Evolutionary conservation across 1,139 yeast genomes (phyloP).

Genomic region (Debaryomyces udenii): DNA sequence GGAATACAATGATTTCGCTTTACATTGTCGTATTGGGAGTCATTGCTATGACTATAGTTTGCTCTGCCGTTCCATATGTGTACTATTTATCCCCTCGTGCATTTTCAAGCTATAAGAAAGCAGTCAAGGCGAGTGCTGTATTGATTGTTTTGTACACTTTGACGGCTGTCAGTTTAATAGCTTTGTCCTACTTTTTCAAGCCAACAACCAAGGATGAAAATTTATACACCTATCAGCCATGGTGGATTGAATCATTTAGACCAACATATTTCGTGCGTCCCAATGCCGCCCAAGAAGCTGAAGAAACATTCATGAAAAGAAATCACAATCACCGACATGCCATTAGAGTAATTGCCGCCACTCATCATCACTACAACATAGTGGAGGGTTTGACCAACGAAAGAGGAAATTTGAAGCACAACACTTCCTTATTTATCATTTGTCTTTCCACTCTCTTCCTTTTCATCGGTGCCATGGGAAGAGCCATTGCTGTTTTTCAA

Average conservation of each 20-base stretch:
- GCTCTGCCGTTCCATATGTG: slow-evolving; percentile 65
- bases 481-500: slow-evolving; percentile 59
- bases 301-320: slow-evolving; percentile 51
- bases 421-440: slow-evolving; percentile 50
- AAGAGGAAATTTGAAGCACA: slow-evolving; percentile 54
- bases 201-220: slow-evolving; percentile 59
- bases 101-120: slow-evolving; percentile 57
- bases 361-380: slow-evolving; percentile 45
- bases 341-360: slow-evolving; percentile 51
- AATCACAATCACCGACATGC: slow-evolving; percentile 55
- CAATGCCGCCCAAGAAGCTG: slow-evolving; percentile 53
- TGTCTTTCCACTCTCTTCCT: slow-evolving; percentile 54
- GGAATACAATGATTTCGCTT: slow-evolving; percentile 53
- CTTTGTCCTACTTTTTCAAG: slow-evolving; percentile 55
- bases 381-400: slow-evolving; percentile 48
- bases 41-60: slow-evolving; percentile 67
- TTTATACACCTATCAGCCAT: slow-evolving; percentile 69
- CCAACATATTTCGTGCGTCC: slow-evolving; percentile 57
- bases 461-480: slow-evolving; percentile 57
- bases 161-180: slow-evolving; percentile 53
- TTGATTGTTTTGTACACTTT: slow-evolving; percentile 61
- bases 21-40: slow-evolving; percentile 61
- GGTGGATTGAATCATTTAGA: slow-evolving; percentile 72
- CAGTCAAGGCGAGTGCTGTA: slow-evolving; percentile 59
- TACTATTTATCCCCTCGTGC: slow-evolving; percentile 52